A percentile compares a stretch with the other conserved stretches of the same genome.
Evolutionary conservation across 352 stramenopile species (phyloP).

Genomic region (Phytophthora ramorum): DNA sequence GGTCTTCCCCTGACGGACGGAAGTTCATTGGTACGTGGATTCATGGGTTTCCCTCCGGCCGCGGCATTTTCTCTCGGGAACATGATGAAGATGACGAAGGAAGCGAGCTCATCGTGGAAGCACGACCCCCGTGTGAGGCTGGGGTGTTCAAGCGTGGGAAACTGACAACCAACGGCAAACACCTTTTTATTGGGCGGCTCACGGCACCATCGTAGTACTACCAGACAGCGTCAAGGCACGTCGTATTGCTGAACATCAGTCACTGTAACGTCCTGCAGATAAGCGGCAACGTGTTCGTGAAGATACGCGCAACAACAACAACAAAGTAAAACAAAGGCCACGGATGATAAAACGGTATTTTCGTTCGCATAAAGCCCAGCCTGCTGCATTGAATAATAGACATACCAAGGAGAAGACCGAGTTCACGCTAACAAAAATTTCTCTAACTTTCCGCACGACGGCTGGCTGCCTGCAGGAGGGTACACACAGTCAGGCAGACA

Average conservation of each 20-base stretch:
- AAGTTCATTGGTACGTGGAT: constrained; percentile 68
- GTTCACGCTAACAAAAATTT: constrained; percentile 73
- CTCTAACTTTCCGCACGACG: constrained; percentile 77
- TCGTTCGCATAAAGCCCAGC: constrained; percentile 65
- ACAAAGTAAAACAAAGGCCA: neutral
- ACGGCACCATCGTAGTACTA: constrained; percentile 37
- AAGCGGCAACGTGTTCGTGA: neutral
- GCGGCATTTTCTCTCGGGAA: constrained; percentile 58
- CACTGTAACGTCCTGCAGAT: neutral
- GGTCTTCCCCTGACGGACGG: constrained; percentile 49
- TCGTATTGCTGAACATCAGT: too few species aligned
- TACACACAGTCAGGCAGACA: constrained; percentile 52
- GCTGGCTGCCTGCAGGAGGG: constrained; percentile 35
- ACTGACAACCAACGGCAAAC: constrained; percentile 45
- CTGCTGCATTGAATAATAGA: constrained; percentile 81
- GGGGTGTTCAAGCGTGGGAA: constrained; percentile 58
- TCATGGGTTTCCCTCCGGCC: constrained; percentile 56
- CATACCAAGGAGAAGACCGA: constrained; percentile 68
- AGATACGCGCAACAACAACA: constrained; percentile 5
- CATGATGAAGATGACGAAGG: constrained; percentile 35
- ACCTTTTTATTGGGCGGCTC: constrained; percentile 54
- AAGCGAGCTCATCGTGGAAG: constrained; percentile 15
- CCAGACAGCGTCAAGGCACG: too few species aligned
- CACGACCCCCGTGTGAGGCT: constrained; percentile 24
- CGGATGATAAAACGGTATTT: constrained; percentile 45